Conservation (phyloP, 805 yeast species). For the Saccharomycopsis schoenii region DNA sequence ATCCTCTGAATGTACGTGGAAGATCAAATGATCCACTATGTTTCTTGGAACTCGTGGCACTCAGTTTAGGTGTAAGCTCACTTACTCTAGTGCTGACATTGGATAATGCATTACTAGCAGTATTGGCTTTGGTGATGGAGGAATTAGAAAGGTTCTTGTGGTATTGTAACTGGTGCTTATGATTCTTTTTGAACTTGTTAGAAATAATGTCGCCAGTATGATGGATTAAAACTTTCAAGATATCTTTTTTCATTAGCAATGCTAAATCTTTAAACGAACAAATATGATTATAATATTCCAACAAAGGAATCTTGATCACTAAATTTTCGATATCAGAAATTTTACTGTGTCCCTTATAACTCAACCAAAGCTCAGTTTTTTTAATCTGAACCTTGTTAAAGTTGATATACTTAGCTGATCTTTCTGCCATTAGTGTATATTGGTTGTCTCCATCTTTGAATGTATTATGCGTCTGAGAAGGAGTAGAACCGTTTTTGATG, state of each 20-base stretch:
- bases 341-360: constrained; percentile 51
- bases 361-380: constrained; percentile 43
- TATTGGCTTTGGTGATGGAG: background rate
- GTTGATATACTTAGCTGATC: constrained; percentile 63
- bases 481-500: background rate
- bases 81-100: background rate
- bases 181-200: constrained; percentile 43
- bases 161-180: background rate
- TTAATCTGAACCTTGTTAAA: constrained; percentile 45
- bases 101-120: background rate
- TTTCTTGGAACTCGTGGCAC: background rate
- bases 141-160: background rate
- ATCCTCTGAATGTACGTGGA: background rate
- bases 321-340: constrained; percentile 51
- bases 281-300: constrained; percentile 35
- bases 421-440: constrained; percentile 45
- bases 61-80: background rate
- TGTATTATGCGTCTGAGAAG: background rate
- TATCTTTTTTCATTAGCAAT: constrained; percentile 41
- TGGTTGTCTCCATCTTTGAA: constrained; percentile 4
- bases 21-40: background rate
- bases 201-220: constrained; percentile 55
- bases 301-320: constrained; percentile 39
- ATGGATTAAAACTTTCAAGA: constrained; percentile 43
- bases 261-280: constrained; percentile 54